Evolutionary conservation across 129 eudicot species (phyloP), one percentile per base, ranked within the genome.

Genomic region (Lactuca saligna): DNA sequence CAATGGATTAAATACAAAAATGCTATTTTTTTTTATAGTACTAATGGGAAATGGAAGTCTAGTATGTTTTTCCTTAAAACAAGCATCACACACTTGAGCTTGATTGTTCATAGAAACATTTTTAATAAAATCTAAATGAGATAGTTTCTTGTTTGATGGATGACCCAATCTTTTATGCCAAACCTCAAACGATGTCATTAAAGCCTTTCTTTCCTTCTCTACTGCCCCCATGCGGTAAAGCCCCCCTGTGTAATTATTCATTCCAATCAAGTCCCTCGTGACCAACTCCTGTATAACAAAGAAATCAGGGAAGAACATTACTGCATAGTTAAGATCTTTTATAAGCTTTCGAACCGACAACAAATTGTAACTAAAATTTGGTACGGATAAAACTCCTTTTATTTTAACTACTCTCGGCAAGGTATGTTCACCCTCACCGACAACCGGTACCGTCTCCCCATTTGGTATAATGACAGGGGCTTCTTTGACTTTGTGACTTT

Each of bases 401-500:
- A 55, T 55, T 55, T 55, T 55, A 55, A 55, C 14, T 55, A n/a
- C 60, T 17, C 35, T 4, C 4, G 5, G 60, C 16, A 55, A 8
- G 60, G 60, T 55, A 31, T 55, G 60, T 55, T 55, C 60, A 55
- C 34, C 35, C 60, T 55, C 35, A 17, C n/a, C n/a, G n/a, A n/a
- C n/a, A n/a, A n/a, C n/a, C n/a, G n/a, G n/a, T n/a, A n/a, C 35
- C 35, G 3, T 17, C 13, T 55, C 60, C 60, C 33, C 35, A 17
- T 55, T 55, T 20, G 35, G 34, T 55, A 55, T 55, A 55, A 8
- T 55, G 14, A 55, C 33, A 17, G 35, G 60, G 20, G 34, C 60
- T 55, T 55, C 60, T 31, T 55, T 55, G 33, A 8, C 14, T 20
- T 20, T 20, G 13, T 55, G 20, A 55, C 14, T 55, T 17, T 31